Base-by-base conservation (phyloP, 2,329 filamentous ascomycete genomes). In the Ilyonectria sp. region DNA sequence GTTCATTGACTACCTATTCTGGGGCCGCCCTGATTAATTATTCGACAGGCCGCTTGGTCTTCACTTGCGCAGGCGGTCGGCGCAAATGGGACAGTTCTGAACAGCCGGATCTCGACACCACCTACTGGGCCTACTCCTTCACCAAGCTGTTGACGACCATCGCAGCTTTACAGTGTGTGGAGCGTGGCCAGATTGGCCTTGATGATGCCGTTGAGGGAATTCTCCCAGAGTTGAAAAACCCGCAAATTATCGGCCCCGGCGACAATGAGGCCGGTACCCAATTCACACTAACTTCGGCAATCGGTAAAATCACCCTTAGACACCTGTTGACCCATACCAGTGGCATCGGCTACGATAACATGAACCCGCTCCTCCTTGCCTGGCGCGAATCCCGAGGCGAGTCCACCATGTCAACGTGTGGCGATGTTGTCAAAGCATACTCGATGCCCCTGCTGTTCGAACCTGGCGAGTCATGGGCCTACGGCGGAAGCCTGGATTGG, bases 401-500 rank as follows among this genome's bases (percentile, higher is more conserved):
- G 26, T 29, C 58, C 3, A 17, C 8, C 10, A 10, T 29, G 21
- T 15, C 35, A 5, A 50, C 40, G 26, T 33, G 19, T 9, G 33
- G 47, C 15, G 46, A 43, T 44, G 47, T 60, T 9, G 23, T 62
- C 15, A 23, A 46, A 15, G 37, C 15, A 13, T 63, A 49, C 43
- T 29, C 33, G n/a, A 37, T 11, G 9, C 79, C 79, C 0, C 58
- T 80, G 3, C 43, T 78, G 4, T 77, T 77, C 53, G 72, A 78
- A 33, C 79, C 79, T 0, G 78, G 78, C 1, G 50, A 66, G 11
- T 68, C 70, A 5, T 81, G 77, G 77, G 58, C 52, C 0, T 80
- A 80, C 46, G 75, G 79, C n/a, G 69, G 65, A 26, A 71, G 72
- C 0, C 21, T 78, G 7, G 75, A 79, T 66, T 80, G 79, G 78